Evolutionary conservation across 73 alveolate species (phyloP), one percentile per base, ranked within the genome.

Genomic region (Symbiodinium pilosum): DNA sequence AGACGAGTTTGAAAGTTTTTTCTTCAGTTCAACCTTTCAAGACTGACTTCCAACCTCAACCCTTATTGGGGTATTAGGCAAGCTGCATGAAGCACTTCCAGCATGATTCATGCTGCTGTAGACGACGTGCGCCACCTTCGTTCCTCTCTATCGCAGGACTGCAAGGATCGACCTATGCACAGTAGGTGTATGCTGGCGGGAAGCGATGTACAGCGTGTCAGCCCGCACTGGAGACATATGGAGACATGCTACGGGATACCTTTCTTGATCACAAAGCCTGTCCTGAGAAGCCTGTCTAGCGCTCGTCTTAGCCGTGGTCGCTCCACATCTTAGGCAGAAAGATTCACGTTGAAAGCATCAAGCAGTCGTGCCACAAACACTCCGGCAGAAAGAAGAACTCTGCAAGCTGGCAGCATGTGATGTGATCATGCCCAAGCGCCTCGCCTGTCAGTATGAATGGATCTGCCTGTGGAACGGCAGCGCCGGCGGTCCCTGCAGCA

Each of bases 31-130:
- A n/a, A n/a, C n/a, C n/a, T n/a, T n/a, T n/a, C n/a, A n/a, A n/a
- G n/a, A n/a, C n/a, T n/a, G n/a, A n/a, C n/a, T n/a, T n/a, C n/a
- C n/a, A n/a, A n/a, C n/a, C n/a, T n/a, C n/a, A n/a, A n/a, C n/a
- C n/a, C n/a, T n/a, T n/a, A n/a, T n/a, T n/a, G n/a, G n/a, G n/a
- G n/a, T 47, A 47, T 14, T 47, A 14, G 21, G 81, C 85, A 36
- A 34, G 85, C 14, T 28, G 9, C 85, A 73, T n/a, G 44, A 73
- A 73, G 85, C 85, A 73, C 28, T 73, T 73, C 85, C 85, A 73
- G 44, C 85, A 32, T 9, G 85, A 73, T 30, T 73, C 85, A 34
- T 73, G 85, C 11, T 43, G 85, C 43, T 73, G 85, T 30, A 73
- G 44, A 18, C 43, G 85, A 18, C 44, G 32, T 8, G 85, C 85